These are phyloP conservation scores for Veloporphyrellus conicus DNA, from an alignment of 1,284 basidiomycete species.

Conservation along the genomic window DNA sequence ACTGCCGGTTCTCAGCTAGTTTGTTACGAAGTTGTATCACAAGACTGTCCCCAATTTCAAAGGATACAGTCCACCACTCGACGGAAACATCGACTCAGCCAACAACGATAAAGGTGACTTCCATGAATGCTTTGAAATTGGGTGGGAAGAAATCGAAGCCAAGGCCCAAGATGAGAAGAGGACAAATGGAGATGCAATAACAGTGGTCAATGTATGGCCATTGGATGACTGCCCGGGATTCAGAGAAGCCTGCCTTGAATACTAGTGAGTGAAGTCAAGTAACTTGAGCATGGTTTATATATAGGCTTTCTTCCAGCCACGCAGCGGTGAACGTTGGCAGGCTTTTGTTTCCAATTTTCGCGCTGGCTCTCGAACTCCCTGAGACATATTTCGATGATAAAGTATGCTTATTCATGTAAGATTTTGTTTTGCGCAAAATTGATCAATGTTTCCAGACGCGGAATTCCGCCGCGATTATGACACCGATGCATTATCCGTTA, in stretches of 20 bases:
- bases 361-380: slow-evolving; percentile 55
- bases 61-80: slow-evolving; percentile 71
- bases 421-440: too few species aligned
- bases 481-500: slow-evolving; percentile 78
- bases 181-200: slow-evolving; percentile 54
- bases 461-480: slow-evolving; percentile 75
- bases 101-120: slow-evolving; percentile 64
- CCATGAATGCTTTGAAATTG: slow-evolving; percentile 83
- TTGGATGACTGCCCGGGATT: slow-evolving; percentile 20
- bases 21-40: slow-evolving; percentile 64
- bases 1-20: too few species aligned
- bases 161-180: slow-evolving; percentile 28
- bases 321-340: slow-evolving; percentile 57
- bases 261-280: slow-evolving; percentile 58
- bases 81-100: slow-evolving; percentile 59
- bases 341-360: slow-evolving; percentile 60
- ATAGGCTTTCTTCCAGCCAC: too few species aligned
- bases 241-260: slow-evolving; percentile 25
- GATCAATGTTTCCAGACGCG: too few species aligned
- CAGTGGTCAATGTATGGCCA: slow-evolving; percentile 51
- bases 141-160: slow-evolving; percentile 51
- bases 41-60: slow-evolving; percentile 71
- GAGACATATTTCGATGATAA: slow-evolving; percentile 73
- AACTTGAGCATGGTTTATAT: too few species aligned
- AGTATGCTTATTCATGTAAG: too few species aligned